Conservation (phyloP, 495 filamentous ascomycete genomes). For the Penicillium fimorum region DNA sequence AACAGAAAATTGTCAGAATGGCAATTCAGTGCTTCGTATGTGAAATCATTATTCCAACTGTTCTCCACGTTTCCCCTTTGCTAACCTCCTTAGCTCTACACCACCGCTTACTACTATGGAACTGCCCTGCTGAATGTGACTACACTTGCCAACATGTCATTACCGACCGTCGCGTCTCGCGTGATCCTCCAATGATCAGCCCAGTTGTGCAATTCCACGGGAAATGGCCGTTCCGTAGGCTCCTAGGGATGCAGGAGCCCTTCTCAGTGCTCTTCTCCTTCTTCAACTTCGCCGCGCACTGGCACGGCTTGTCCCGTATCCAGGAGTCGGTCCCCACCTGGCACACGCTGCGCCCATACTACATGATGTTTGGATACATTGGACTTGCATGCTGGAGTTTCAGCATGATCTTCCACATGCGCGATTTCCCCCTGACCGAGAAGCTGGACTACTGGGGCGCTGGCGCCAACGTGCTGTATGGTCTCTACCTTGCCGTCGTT, state of each 20-base stretch:
- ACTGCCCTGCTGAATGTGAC: slow-evolving; percentile 90
- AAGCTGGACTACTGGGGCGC: slow-evolving; percentile 95
- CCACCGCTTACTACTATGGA: slow-evolving; percentile 56
- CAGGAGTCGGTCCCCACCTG: slow-evolving; percentile 62
- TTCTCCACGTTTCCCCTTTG: slow-evolving; percentile 2
- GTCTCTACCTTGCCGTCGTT: slow-evolving; percentile 78
- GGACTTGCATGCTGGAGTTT: slow-evolving; percentile 82
- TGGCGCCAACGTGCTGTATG: slow-evolving; percentile 86
- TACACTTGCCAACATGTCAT: slow-evolving; percentile 97
- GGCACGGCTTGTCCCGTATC: slow-evolving; percentile 69
- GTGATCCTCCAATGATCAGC: slow-evolving; percentile 59
- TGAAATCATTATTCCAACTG: slow-evolving; percentile 1
- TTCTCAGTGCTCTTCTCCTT: slow-evolving; percentile 90
- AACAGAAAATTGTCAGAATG: slow-evolving; percentile 69
- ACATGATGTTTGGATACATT: slow-evolving; percentile 75
- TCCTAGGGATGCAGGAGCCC: slow-evolving; percentile 92
- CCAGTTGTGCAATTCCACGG: slow-evolving; percentile 92
- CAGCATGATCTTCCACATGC: slow-evolving; percentile 84
- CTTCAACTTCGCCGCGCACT: slow-evolving; percentile 86
- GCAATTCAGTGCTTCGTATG: slow-evolving; percentile 49
- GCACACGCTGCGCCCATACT: slow-evolving; percentile 79
- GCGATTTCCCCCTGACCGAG: slow-evolving; percentile 85
- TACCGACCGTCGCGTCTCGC: slow-evolving; percentile 67
- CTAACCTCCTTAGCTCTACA: slow-evolving; percentile 38
- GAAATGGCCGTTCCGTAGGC: slow-evolving; percentile 96